Evolutionary conservation across 352 stramenopile genomes (phyloP), one percentile per base, ranked within the genome.

Genomic region (Phytophthora tentaculata): DNA sequence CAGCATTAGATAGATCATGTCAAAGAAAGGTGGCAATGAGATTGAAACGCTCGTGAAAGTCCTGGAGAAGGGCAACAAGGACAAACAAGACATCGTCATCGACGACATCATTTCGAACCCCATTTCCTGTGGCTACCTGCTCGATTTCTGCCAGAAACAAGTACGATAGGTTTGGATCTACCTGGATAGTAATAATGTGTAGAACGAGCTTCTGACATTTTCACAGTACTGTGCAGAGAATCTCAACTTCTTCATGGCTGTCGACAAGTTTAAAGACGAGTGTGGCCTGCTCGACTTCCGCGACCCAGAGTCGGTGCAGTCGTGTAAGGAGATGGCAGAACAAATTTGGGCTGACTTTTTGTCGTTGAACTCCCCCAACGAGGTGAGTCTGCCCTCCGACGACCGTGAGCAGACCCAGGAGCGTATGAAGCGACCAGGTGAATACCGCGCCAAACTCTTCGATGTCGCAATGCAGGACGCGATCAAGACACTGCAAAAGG

Each of bases 221-320:
- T 32, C 9, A 32, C 28, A 93, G 85, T 93, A 91, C 51, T 93
- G 85, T 41, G 87, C 87, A 5, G 85, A 93, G 73, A 93, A 95
- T 73, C 69, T 95, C 19, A 93, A 93, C 52, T 92, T 95, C 71
- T 92, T 95, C 72, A 92, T 95, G 87, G 87, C 87, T 2, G 87
- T 93, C 1, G 87, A 93, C 71, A 92, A 92, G 56, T 93, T 92
- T 73, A 93, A 95, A 59, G 86, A 95, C 55, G 80, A 90, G 63
- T 92, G 84, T 52, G 79, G 78, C 7, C 73, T 95, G 23, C 71
- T 93, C 22, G 84, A 93, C 61, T 93, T 95, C 65, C 79, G 85
- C 61, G 86, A 93, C 67, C 74, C 79, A n/a, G 84, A 93, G 67
- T 86, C 83, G 7, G 77, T 91, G 50, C 84, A 81, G 62, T 93